phyloP scores from a whole-genome alignment of 1,284 basidiomycete species.

The Thelephora terrestris region DNA sequence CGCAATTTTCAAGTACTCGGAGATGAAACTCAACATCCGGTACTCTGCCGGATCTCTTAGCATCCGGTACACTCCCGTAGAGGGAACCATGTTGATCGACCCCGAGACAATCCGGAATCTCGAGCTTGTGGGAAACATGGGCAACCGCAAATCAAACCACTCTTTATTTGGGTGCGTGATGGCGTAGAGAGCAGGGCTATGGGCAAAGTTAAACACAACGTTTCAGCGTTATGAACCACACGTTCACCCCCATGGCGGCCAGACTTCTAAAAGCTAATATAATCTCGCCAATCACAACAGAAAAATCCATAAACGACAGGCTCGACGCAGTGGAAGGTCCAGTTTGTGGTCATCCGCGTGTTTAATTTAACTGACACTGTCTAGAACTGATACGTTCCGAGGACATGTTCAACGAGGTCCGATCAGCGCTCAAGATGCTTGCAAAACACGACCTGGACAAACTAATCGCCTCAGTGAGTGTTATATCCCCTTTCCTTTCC shows the following conservation, averaged over 20 bases:
- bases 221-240: conserved; percentile 61
- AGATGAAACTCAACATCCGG: conserved; percentile 52
- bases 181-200: not conserved
- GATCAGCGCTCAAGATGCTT: conserved; percentile 57
- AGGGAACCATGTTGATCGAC: conserved; percentile 90
- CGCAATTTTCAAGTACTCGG: conserved; percentile 78
- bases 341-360: conserved; percentile 12
- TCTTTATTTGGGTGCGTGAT: conserved; percentile 64
- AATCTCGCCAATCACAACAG: conserved; percentile 72
- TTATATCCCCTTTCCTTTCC: not conserved
- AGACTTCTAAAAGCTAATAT: conserved; percentile 74
- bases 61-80: conserved; percentile 71
- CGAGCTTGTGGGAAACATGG: conserved; percentile 74
- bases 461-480: conserved; percentile 60
- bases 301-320: conserved; percentile 63
- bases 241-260: conserved; percentile 81
- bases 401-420: conserved; percentile 60
- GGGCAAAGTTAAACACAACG: not conserved
- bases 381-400: conserved; percentile 70
- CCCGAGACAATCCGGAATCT: conserved; percentile 78
- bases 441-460: conserved; percentile 85
- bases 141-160: conserved; percentile 52
- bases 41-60: conserved; percentile 68
- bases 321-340: conserved; percentile 75
- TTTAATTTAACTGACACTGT: conserved; percentile 20